Base-by-base conservation (phyloP, 208 protist species). In the Leishmania major region DNA sequence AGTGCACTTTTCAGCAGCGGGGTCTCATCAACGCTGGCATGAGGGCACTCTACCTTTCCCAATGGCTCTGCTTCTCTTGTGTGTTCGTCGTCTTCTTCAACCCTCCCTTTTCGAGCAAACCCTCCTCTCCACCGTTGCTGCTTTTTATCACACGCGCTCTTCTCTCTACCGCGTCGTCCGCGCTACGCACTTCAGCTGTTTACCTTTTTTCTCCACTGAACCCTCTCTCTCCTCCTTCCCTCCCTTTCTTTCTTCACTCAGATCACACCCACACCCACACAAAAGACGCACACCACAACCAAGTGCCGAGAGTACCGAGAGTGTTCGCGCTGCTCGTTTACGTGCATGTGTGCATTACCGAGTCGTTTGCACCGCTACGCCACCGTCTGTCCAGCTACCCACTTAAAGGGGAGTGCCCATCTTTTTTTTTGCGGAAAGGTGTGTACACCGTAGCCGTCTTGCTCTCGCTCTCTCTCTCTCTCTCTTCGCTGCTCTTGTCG, bases 401-500 rank as follows among this genome's bases (percentile, higher is more conserved):
- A 43, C 62, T 43, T 5, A 40, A 43, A 45, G 28, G 35, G 15
- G 51, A 7, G 11, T 45, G n/a, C 72, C 31, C 31, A 60, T 60
- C 31, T 40, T 53, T 47, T 57, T 7, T n/a, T 8, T 49, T n/a
- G 62, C 5, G 11, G 31, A 51, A 76, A 40, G 51, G 72, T 60
- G 49, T 76, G 72, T 60, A 4, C 8, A 62, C 49, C 57, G 57
- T 78, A 66, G 74, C 37, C 55, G 15, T 67, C 15, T n/a, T 47
- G 37, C 45, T 73, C 43, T 75, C 35, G 22, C 74, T n/a, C 45
- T 1, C 45, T 49, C 37, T 73, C 74, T 15, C 70, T 75, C 35
- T 49, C 37, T 73, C 74, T 15, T 53, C 74, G 55, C 53, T 78
- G 74, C 49, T 78, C 74, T 69, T 62, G 74, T 66, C 40, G 57